Conservation (phyloP, 352 stramenopile species). For the Pilasporangium apinafurcum region DNA sequence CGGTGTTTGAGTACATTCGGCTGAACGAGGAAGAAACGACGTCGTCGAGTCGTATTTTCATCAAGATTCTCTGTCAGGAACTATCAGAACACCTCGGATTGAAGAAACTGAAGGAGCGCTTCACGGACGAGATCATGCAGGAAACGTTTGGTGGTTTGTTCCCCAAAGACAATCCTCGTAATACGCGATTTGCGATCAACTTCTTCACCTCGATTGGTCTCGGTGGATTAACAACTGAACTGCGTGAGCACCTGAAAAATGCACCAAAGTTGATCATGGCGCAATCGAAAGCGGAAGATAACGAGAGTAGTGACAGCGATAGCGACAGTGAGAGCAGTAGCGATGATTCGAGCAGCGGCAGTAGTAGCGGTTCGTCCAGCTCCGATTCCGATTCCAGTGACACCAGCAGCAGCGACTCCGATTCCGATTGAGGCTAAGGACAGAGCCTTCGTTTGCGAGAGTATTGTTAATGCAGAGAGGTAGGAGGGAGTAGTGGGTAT, state of each 20-base stretch:
- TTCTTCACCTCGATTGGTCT: slow-evolving; percentile 99
- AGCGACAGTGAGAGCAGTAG: slow-evolving; percentile 31
- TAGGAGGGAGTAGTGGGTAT: too few relatives aligned
- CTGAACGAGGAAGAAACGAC: slow-evolving; percentile 99
- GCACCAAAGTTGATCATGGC: slow-evolving; percentile 93
- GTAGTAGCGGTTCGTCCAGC: slow-evolving; percentile 18
- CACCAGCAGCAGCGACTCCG: slow-evolving; percentile 16
- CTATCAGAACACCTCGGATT: slow-evolving; percentile 97
- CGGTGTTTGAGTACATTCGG: slow-evolving; percentile 94
- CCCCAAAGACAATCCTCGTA: slow-evolving; percentile 94
- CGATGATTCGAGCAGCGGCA: slow-evolving; percentile 31
- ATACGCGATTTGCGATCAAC: slow-evolving; percentile 99
- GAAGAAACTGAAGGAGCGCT: slow-evolving; percentile 92
- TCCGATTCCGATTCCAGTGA: slow-evolving; percentile 11
- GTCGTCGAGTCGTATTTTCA: slow-evolving; percentile 98
- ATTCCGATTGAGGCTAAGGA: slow-evolving; percentile 29
- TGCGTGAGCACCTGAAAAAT: slow-evolving; percentile 96
- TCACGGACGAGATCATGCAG: slow-evolving; percentile 90
- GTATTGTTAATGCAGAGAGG: too few relatives aligned
- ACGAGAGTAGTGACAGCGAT: slow-evolving; percentile 12
- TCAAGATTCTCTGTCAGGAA: slow-evolving; percentile 99
- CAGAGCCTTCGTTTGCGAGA: too few relatives aligned
- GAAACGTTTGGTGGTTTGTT: slow-evolving; percentile 95
- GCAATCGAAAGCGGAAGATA: slow-evolving; percentile 28
- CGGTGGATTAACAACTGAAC: slow-evolving; percentile 94